These are phyloP conservation scores for Gardenia jasminoides DNA, from an alignment of 257 asterid genomes.

Conservation along the genomic window DNA sequence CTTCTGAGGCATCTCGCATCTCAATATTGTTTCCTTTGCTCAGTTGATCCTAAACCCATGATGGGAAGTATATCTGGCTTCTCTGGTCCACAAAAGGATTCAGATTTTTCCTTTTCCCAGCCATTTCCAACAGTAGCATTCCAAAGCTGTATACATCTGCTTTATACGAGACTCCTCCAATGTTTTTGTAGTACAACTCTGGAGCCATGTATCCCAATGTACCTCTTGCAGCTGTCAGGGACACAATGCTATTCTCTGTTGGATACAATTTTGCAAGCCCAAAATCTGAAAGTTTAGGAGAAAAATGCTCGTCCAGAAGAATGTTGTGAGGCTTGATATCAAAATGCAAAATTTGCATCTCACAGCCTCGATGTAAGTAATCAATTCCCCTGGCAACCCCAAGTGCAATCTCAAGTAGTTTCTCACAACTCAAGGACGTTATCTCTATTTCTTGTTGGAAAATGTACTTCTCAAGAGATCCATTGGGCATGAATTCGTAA, in stretches of 20 bases:
- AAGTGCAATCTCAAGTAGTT: neutral
- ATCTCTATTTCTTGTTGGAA: neutral
- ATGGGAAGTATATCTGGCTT: neutral
- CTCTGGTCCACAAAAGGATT: neutral
- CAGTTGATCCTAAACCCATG: neutral
- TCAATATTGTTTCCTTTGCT: neutral
- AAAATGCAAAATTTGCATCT: neutral
- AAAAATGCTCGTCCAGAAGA: neutral
- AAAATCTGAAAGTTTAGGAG: neutral
- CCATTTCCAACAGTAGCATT: neutral
- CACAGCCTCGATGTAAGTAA: neutral
- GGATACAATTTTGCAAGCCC: neutral
- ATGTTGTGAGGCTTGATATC: neutral
- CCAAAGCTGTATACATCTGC: neutral
- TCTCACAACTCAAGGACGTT: neutral
- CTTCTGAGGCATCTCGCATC: neutral
- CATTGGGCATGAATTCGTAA: neutral
- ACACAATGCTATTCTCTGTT: neutral
- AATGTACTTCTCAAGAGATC: neutral
- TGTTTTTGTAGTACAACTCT: neutral
- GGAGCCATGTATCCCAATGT: neutral
- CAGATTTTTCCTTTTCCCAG: constrained; percentile 3
- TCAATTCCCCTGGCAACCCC: neutral
- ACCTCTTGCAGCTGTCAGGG: neutral
- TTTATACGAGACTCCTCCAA: neutral